Evolutionary conservation across 2,329 filamentous ascomycete genomes (phyloP).

Genomic region (Phialophora expanda): DNA sequence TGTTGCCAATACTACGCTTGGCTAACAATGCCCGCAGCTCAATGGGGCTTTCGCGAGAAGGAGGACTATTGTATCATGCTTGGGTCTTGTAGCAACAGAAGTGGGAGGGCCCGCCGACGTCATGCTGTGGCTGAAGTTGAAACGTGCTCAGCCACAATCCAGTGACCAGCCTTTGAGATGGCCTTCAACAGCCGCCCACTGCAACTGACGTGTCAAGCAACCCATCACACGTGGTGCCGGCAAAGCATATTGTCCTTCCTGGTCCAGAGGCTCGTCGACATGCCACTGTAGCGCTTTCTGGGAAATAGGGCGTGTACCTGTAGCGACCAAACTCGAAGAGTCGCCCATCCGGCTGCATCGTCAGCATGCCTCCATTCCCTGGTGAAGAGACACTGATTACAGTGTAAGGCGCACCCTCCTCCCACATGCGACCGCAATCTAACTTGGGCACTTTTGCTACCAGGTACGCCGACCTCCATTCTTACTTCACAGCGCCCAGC

Average conservation of each 20-base stretch:
- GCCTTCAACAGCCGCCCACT: not conserved
- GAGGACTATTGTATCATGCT: no score
- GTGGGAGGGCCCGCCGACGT: not conserved
- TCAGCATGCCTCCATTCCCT: conserved; percentile 52
- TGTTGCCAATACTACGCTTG: not conserved
- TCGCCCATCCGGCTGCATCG: not conserved
- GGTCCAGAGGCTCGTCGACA: not conserved
- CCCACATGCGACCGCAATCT: conserved; percentile 2
- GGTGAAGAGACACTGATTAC: conserved; percentile 55
- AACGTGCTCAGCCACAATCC: conserved; percentile 8
- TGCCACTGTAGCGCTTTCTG: not conserved
- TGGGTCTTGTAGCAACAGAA: not conserved
- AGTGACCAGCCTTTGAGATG: not conserved
- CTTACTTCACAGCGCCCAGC: conserved; percentile 64
- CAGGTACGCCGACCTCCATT: conserved; percentile 69
- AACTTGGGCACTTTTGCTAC: conserved; percentile 2
- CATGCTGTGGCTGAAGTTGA: conserved; percentile 6
- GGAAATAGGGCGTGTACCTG: not conserved
- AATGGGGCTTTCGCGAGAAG: no score
- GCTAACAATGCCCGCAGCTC: no score
- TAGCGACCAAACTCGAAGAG: not conserved
- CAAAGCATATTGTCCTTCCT: not conserved
- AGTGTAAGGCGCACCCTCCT: conserved; percentile 46
- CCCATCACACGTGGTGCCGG: not conserved
- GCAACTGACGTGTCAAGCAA: not conserved